Conservation (phyloP, 345 rosid genomes). For the Citrus mangshanensis region DNA sequence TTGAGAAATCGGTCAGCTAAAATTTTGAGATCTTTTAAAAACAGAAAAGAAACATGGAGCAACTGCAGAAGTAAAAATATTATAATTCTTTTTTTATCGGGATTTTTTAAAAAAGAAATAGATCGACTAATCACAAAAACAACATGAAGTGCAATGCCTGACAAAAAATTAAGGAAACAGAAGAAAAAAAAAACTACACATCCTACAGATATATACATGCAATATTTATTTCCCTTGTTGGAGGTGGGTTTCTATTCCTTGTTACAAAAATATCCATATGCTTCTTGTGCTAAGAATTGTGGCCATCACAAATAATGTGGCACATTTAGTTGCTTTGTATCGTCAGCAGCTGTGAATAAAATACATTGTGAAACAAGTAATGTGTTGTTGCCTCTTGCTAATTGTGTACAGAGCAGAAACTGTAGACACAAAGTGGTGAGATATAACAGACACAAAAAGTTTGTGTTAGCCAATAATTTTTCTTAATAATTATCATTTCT, state of each 20-base stretch:
- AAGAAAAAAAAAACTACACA: background rate
- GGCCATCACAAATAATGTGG: background rate
- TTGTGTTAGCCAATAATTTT: too few species aligned
- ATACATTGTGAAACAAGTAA: too few species aligned
- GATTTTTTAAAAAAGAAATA: background rate
- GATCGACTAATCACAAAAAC: background rate
- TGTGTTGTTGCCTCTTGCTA: too few species aligned
- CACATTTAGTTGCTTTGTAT: too few species aligned
- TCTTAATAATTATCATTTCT: too few species aligned
- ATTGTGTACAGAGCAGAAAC: too few species aligned
- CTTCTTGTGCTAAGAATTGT: background rate
- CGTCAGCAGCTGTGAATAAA: too few species aligned
- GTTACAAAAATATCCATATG: background rate
- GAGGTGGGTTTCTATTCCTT: background rate
- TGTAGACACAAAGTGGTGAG: too few species aligned
- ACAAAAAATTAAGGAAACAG: background rate
- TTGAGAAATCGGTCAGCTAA: background rate
- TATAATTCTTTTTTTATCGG: background rate
- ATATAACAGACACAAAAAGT: too few species aligned
- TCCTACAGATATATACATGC: background rate
- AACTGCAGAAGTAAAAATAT: background rate
- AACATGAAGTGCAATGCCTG: background rate
- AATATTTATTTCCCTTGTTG: background rate
- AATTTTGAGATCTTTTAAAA: background rate
- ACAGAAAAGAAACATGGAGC: background rate